Evolutionary conservation across 2,329 filamentous ascomycete species (phyloP), one percentile per base, ranked within the genome.

Genomic region (Apiospora saccharicola): DNA sequence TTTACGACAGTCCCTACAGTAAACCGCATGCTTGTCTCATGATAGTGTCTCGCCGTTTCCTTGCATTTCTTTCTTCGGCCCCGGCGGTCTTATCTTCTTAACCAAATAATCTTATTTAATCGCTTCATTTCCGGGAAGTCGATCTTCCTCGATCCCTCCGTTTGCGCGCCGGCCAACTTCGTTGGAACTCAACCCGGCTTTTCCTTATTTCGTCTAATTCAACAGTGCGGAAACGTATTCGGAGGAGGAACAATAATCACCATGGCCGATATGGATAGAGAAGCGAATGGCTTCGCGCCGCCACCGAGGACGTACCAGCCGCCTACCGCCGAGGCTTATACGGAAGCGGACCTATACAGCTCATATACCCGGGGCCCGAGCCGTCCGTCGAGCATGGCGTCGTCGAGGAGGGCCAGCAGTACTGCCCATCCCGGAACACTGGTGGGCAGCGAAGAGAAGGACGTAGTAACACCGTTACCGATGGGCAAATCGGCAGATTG

Each of bases 71-170:
- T 73, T 67, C 57, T 69, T 37, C 67, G 47, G 67, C 67, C 67
- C 67, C 1, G 67, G 67, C 22, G 67, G 67, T 37, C 44, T 16
- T 69, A 37, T 64, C 16, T 64, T 57, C 47, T 51, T 41, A 12
- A 64, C 57, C n/a, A 26, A n/a, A 41, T 64, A 51, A 70, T 70
- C 61, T 46, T n/a, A 30, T 61, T 26, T 67, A 49, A 67, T 67
- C 49, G 43, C 68, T 75, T 77, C 75, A 72, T 47, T 57, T 79
- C 78, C 75, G 71, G 76, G 76, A 76, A 79, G 78, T 79, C 78
- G 78, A 80, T 72, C 78, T 79, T 79, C 78, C 74, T 69, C 44
- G 57, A 64, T 64, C 57, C 57, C 57, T 41, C 72, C 77, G 77
- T 76, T 76, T 75, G 77, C 70, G 72, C 77, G 77, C 75, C 71